Base-by-base conservation (phyloP, 352 stramenopile genomes). In the Pythium rhizo-oryzae region DNA sequence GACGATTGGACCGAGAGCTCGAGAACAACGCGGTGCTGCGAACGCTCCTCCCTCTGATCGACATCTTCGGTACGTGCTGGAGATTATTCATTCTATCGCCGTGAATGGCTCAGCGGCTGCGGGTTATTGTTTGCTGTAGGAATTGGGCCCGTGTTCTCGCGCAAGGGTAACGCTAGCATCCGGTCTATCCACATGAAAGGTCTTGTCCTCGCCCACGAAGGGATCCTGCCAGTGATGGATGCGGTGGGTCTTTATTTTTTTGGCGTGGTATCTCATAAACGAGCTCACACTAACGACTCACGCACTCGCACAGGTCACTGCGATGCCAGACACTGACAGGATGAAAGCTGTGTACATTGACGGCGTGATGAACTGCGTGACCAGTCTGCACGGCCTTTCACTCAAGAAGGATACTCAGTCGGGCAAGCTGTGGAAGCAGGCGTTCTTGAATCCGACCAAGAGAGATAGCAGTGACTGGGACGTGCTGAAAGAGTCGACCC, bases 381-480 rank as follows among this genome's bases (percentile, higher is more conserved):
- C 77, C 11, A 75, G 47, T 18, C 64, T 91, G 18, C 81, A 90
- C 37, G 71, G 72, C 3, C 56, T 84, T 4, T 75, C 78, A 1
- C 67, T 89, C 24, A 89, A 86, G 67, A 83, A 77, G 23, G 43
- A 69, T 9, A 85, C 77, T 30, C 75, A 85, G 43, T 86, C 82
- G 25, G 70, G 74, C 11, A 72, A 70, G 8, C 39, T 90, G 9
- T 91, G 81, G 81, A 74, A 74, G 39, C 72, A 77, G 64, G 76
- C 83, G 9, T 65, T 89, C 5, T 30, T 50, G 9, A 21, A 41
- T n/a, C 39, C n/a, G 12, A n/a, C 25, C 8, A 52, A 51, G 4
- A 30, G 46, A 18, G 30, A 30, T 28, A 39, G 52, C 46, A 28
- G 41, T 56, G 58, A 47, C 28, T 6, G 24, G 9, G 37, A 18